Conservation (phyloP, 805 yeast genomes). For the Monosporozyma siamensis region DNA sequence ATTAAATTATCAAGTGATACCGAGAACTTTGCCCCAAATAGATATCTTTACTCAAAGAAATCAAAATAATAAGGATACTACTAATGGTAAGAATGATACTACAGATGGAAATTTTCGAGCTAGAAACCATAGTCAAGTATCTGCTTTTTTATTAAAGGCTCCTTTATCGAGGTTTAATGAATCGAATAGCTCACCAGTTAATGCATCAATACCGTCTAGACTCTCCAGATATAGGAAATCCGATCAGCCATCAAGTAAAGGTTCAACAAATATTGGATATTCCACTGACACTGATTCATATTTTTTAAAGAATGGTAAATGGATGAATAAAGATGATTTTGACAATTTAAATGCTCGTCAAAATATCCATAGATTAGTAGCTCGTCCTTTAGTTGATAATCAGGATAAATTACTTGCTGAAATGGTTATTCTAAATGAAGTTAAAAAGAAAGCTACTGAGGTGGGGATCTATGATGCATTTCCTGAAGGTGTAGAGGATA, state of each 20-base stretch:
- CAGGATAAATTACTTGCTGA: conserved; percentile 58
- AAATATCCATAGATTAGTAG: conserved; percentile 11
- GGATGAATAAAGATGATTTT: too few relatives aligned
- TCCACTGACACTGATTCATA: background rate
- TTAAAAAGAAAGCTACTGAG: conserved; percentile 45
- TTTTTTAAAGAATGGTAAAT: too few relatives aligned
- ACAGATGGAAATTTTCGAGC: background rate
- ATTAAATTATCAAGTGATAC: background rate
- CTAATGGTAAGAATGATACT: background rate
- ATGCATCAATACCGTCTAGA: conserved; percentile 1
- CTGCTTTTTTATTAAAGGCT: background rate
- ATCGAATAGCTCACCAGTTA: too few relatives aligned
- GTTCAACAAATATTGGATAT: background rate
- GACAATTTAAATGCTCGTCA: background rate
- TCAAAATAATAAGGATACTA: background rate
- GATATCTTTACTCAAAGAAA: conserved; percentile 1
- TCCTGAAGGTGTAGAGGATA: conserved; percentile 31
- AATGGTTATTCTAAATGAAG: conserved; percentile 74
- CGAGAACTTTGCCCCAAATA: conserved; percentile 6
- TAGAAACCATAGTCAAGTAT: conserved; percentile 2
- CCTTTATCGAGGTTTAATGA: background rate
- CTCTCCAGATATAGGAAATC: background rate
- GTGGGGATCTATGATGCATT: conserved; percentile 38
- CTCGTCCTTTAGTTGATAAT: conserved; percentile 9
- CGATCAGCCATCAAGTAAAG: background rate